Evolutionary conservation across 2,329 filamentous ascomycete species (phyloP).

Genomic region (Fusarium siculi): DNA sequence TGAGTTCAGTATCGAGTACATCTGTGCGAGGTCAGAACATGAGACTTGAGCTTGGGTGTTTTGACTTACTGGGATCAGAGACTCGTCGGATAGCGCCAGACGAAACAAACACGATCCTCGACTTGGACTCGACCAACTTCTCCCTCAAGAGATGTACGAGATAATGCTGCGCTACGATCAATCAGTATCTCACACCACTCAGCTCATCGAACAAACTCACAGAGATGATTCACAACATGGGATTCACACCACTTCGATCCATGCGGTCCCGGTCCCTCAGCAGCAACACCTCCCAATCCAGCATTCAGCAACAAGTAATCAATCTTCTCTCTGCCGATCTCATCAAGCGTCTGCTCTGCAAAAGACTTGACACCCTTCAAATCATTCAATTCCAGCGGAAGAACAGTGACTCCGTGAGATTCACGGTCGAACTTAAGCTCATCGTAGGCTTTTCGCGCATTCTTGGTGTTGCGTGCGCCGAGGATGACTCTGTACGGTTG

Average conservation of each 20-base stretch:
- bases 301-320: constrained; percentile 64
- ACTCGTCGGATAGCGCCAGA: constrained; percentile 59
- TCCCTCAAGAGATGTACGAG: constrained; percentile 60
- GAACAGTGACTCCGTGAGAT: constrained; percentile 55
- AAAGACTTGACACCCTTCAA: constrained; percentile 59
- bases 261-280: constrained; percentile 49
- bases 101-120: constrained; percentile 62
- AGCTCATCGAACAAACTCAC: constrained; percentile 45
- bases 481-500: constrained; percentile 61
- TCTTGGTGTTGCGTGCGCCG: constrained; percentile 58
- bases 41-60: rapidly evolving
- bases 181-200: constrained; percentile 6
- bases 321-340: constrained; percentile 54
- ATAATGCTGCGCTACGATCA: constrained; percentile 61
- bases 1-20: constrained; percentile 53
- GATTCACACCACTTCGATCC: constrained; percentile 62
- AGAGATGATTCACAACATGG: constrained; percentile 63
- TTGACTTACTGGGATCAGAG: constrained; percentile 49
- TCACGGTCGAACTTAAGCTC: constrained; percentile 54
- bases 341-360: constrained; percentile 55
- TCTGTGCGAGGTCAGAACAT: constrained; percentile 39
- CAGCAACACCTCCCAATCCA: constrained; percentile 51
- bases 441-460: constrained; percentile 55
- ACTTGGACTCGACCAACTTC: constrained; percentile 58
- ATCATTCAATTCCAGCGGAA: constrained; percentile 61